Evolutionary conservation across 441 rosid genomes (phyloP), one percentile per base, ranked within the genome.

Genomic region (Manihot esculenta): DNA sequence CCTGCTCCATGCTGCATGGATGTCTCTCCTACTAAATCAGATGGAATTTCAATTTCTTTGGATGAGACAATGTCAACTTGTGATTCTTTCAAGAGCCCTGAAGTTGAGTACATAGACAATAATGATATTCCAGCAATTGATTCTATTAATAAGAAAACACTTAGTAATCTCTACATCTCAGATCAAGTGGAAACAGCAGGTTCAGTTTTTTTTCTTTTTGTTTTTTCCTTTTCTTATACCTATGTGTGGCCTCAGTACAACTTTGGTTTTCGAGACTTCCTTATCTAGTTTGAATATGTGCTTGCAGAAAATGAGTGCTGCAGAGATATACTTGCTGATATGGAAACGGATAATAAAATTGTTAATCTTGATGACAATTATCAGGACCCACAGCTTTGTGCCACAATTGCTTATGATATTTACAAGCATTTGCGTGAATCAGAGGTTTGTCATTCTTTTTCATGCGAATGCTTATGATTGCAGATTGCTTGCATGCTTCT

Each of bases 301-400:
- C 56, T 79, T 83, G 79, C 81, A 91, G 97, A 81, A 64, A 84
- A 81, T 20, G 64, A 50, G 47, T 87, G 97, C 82, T 80, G 84
- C 55, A 85, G 91, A 82, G 92, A 87, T 81, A 73, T 74, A 14
- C 27, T 77, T 18, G 82, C 73, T 13, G 87, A 85, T 51, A 82
- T 84, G 85, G 91, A 74, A 64, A 74, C 67, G 1, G 87, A 86
- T 72, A 79, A 78, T 57, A 71, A 80, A 78, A 74, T 87, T 72
- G 84, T 82, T 24, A 72, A 88, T 62, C 75, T 92, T 35, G 96
- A 91, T 69, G 68, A 80, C 72, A 83, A 85, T 76, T 72, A 72
- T 72, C 70, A 57, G 74, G 93, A 92, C 72, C 96, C 98, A 11
- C 96, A 89, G 84, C 84, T 90, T 72, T 92, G 97, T 80, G 98